Base-by-base conservation (phyloP, 257 asterid species). In the Hygrophila difformis region DNA sequence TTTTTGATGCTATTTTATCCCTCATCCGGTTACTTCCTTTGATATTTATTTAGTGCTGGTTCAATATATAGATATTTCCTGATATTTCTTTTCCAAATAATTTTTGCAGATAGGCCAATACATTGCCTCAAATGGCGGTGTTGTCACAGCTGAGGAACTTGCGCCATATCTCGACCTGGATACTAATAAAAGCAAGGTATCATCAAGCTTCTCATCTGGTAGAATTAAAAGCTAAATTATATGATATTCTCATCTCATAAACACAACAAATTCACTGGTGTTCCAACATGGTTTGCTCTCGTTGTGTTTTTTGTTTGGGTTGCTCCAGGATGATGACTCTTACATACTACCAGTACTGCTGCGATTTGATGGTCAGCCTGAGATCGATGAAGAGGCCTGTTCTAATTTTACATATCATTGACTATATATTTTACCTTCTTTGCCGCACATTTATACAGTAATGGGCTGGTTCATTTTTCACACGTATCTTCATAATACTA, bases 91-190 rank as follows among this genome's bases (percentile, higher is more conserved):
- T 51, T 23, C 51, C 44, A 0, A 17, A 43, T 42, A n/a, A 12
- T 43, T 43, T 49, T 53, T 58, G 59, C 88, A 91, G 99, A 78
- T 91, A 59, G 96, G 98, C 34, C 77, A 78, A 64, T 86, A 82
- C 62, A 76, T 91, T 62, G 57, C 96, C 55, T 82, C 93, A 65
- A 82, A 91, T 72, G 98, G 95, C 28, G 98, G 98, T 14, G 93
- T 82, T 60, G 92, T 86, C 57, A 65, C 95, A 38, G 98, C 96
- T 55, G 96, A 91, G 67, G 98, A 91, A 72, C 80, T 91, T 60
- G 95, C 95, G 51, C 98, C 98, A n/a, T 91, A 71, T 72, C 94
- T 91, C 61, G 94, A 91, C 70, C 69, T 82, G 44, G 92, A 76
- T 55, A 62, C 76, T 62, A 26, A 76, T 45, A 69, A 69, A 44